phyloP scores from a whole-genome alignment of 805 yeast genomes.

The Priceomyces melissophilus region DNA sequence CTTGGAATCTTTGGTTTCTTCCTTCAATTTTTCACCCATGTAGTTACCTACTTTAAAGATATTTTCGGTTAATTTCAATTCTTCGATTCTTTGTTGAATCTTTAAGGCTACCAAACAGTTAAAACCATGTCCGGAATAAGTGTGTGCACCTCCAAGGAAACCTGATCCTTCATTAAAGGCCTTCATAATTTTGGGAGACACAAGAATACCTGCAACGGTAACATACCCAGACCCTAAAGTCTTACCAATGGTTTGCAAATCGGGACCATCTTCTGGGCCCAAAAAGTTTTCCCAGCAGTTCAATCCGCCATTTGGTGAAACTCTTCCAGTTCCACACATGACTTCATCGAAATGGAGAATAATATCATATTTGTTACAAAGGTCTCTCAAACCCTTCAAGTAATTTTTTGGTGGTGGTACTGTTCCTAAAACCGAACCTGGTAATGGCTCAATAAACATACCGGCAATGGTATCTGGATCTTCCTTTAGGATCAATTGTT shows the following conservation, averaged over 20 bases:
- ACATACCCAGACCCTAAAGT: slow-evolving; percentile 30
- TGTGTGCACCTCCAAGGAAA: slow-evolving; percentile 21
- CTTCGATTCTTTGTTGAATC: slow-evolving; percentile 28
- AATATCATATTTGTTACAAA: slow-evolving; percentile 30
- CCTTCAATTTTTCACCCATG: slow-evolving; percentile 32
- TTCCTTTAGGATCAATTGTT: slow-evolving; percentile 19
- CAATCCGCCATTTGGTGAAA: slow-evolving; percentile 21
- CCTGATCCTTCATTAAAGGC: slow-evolving; percentile 18
- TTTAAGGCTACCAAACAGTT: slow-evolving; percentile 26
- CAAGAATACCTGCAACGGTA: slow-evolving; percentile 29
- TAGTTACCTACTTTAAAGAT: slow-evolving; percentile 41
- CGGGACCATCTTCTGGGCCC: slow-evolving; percentile 24
- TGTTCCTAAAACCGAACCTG: slow-evolving; percentile 28
- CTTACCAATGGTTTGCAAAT: slow-evolving; percentile 29
- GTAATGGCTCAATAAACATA: slow-evolving; percentile 23
- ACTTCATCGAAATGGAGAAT: slow-evolving; percentile 31
- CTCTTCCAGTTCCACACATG: slow-evolving; percentile 36
- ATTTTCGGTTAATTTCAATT: slow-evolving; percentile 35
- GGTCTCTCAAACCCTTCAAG: slow-evolving; percentile 23
- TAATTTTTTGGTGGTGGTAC: slow-evolving; percentile 25
- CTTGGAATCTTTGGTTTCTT: slow-evolving; percentile 9
- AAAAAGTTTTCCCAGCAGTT: slow-evolving; percentile 31
- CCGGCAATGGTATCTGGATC: slow-evolving; percentile 29
- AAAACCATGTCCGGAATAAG: slow-evolving; percentile 24
- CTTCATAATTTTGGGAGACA: slow-evolving; percentile 23